Conservation (phyloP, 1,284 basidiomycete genomes). For the Papiliotrema nemorosa region DNA sequence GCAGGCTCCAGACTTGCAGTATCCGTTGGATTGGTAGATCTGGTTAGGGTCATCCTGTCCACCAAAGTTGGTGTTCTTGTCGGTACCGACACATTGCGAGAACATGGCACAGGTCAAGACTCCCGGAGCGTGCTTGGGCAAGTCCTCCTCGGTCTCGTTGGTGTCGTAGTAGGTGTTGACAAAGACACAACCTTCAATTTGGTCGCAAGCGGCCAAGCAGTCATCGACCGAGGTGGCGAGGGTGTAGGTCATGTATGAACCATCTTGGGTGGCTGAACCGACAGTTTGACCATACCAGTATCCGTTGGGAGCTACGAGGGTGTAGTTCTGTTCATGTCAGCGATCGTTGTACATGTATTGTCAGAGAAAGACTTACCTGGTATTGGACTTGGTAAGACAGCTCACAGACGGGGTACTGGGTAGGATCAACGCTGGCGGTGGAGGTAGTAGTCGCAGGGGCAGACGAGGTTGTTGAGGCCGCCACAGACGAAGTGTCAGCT, state of each 20-base stretch:
- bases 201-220: conserved; percentile 27
- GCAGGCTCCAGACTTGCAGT: conserved; percentile 27
- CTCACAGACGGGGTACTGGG: conserved; percentile 2
- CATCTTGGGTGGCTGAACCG: conserved; percentile 28
- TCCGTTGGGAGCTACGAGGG: conserved; percentile 26
- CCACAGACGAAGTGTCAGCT: conserved; percentile 5
- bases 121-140: conserved; percentile 31
- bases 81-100: conserved; percentile 22
- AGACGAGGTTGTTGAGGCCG: background rate
- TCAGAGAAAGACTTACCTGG: background rate
- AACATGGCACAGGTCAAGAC: conserved; percentile 32
- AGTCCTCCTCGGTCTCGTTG: conserved; percentile 22
- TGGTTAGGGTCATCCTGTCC: conserved; percentile 32
- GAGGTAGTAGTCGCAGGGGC: background rate
- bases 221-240: conserved; percentile 24
- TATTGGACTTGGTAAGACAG: background rate
- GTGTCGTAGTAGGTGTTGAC: conserved; percentile 28
- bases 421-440: background rate
- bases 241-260: conserved; percentile 36
- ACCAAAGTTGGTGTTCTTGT: conserved; percentile 27
- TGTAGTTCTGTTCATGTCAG: no score
- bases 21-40: conserved; percentile 28
- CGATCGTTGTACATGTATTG: background rate
- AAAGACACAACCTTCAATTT: conserved; percentile 24
- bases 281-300: conserved; percentile 24